Percentiles rank a stretch among this genome's conserved stretches.
Conservation (phyloP, 139 green algal genomes). For the Limnomonas spitsbergensis region DNA sequence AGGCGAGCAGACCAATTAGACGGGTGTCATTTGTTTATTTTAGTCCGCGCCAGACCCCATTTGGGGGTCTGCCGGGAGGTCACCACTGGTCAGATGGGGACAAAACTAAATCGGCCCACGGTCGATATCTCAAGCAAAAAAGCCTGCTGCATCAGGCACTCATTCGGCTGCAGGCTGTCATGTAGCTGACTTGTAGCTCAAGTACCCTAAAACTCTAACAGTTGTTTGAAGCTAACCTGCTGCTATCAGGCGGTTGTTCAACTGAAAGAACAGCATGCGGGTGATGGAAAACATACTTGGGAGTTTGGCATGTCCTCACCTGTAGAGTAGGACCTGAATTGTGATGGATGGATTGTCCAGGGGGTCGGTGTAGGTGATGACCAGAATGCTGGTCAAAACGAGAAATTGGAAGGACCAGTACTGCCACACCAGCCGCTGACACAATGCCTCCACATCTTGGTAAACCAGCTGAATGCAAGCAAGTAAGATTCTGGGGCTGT, state of each 20-base stretch:
- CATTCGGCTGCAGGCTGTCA: neutral
- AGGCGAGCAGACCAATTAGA: neutral
- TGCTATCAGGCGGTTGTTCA: no score
- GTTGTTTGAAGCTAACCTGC: no score
- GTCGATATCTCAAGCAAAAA: neutral
- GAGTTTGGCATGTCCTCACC: no score
- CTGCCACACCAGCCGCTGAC: neutral
- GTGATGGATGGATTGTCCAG: conserved; percentile 6
- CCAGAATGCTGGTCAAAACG: neutral
- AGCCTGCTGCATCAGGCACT: neutral
- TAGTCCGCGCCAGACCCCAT: no score
- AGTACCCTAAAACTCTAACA: no score
- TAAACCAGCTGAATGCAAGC: neutral
- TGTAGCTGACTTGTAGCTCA: no score
- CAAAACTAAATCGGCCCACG: neutral
- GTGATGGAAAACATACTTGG: no score
- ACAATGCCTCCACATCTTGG: neutral
- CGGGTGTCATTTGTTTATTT: neutral
- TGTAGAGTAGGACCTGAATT: neutral
- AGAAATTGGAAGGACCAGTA: conserved; percentile 6
- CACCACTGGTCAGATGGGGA: neutral
- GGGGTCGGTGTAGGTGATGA: conserved; percentile 13
- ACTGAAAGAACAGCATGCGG: no score
- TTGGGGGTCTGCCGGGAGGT: no score
- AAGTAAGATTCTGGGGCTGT: neutral